Evolutionary conservation across 768 basidiomycete genomes (phyloP).

Genomic region (Lactifluus subvellereus): DNA sequence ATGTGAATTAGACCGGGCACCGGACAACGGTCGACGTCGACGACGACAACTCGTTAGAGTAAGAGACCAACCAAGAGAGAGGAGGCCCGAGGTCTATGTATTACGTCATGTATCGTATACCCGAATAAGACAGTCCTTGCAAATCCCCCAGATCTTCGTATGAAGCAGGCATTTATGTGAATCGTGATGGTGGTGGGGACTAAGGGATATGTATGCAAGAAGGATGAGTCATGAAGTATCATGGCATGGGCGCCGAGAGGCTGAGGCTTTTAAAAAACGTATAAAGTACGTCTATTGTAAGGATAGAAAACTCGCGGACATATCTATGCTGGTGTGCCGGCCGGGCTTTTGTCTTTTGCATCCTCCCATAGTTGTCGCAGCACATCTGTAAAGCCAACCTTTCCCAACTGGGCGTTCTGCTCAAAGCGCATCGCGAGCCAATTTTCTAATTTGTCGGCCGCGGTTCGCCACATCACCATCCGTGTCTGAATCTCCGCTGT

Average conservation of each 20-base stretch:
- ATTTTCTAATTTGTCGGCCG: constrained; percentile 77
- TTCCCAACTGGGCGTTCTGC: constrained; percentile 86
- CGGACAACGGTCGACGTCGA: neutral
- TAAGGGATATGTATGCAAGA: constrained; percentile 22
- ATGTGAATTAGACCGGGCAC: neutral
- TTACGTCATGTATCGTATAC: constrained; percentile 8
- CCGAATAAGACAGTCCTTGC: neutral
- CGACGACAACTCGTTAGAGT: neutral
- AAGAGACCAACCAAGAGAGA: too few species aligned
- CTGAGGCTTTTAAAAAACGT: constrained; percentile 27
- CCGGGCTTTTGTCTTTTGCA: constrained; percentile 50
- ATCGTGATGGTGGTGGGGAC: neutral
- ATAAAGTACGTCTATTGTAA: constrained; percentile 24
- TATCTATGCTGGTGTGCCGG: constrained; percentile 28
- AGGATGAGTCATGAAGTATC: constrained; percentile 28
- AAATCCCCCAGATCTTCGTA: too few species aligned
- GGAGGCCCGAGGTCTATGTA: neutral
- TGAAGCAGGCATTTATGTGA: constrained; percentile 5
- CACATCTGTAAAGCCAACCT: constrained; percentile 86
- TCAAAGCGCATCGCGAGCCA: constrained; percentile 88
- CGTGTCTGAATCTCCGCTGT: constrained; percentile 90
- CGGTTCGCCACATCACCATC: constrained; percentile 71
- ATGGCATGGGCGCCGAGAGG: constrained; percentile 22
- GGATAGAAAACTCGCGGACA: constrained; percentile 15
- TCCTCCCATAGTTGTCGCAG: constrained; percentile 68